Evolutionary conservation across 2,329 filamentous ascomycete genomes (phyloP).

Genomic region (Fusarium stilboides): DNA sequence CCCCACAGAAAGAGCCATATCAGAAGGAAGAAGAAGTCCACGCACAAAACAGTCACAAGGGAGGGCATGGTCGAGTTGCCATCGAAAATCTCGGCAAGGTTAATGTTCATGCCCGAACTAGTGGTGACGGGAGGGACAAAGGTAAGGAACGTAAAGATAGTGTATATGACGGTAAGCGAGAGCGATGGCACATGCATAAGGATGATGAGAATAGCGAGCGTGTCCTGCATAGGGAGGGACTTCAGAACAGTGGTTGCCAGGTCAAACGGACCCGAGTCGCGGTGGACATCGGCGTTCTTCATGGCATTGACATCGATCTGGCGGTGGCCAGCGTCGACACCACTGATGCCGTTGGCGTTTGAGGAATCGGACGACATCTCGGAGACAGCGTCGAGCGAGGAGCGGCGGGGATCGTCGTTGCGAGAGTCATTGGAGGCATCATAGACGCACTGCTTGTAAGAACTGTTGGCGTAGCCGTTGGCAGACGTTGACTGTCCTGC

Average conservation of each 20-base stretch:
- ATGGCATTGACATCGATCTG: constrained; percentile 80
- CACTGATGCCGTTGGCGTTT: constrained; percentile 56
- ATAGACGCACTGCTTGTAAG: constrained; percentile 53
- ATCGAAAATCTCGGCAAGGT: constrained; percentile 92
- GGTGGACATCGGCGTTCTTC: constrained; percentile 78
- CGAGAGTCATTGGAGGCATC: constrained; percentile 59
- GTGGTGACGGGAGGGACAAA: constrained; percentile 89
- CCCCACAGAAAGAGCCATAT: constrained; percentile 92
- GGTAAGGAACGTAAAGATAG: constrained; percentile 92
- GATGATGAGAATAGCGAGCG: constrained; percentile 95
- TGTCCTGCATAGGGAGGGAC: constrained; percentile 93
- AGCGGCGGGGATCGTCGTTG: constrained; percentile 61
- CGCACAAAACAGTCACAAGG: constrained; percentile 84
- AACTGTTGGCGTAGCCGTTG: constrained; percentile 54
- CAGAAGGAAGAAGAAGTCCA: constrained; percentile 86
- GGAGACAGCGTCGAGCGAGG: constrained; percentile 68
- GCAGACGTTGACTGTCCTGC: constrained; percentile 52
- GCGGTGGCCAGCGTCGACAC: constrained; percentile 68
- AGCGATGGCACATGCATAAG: constrained; percentile 93
- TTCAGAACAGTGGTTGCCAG: constrained; percentile 88
- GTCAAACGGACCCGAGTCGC: constrained; percentile 80
- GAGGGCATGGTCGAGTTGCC: constrained; percentile 89
- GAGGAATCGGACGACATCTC: constrained; percentile 70
- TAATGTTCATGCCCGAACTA: constrained; percentile 83
- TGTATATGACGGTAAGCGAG: constrained; percentile 89